Conservation (phyloP, 2,329 filamentous ascomycete genomes). For the Fusarium bactridioides region DNA sequence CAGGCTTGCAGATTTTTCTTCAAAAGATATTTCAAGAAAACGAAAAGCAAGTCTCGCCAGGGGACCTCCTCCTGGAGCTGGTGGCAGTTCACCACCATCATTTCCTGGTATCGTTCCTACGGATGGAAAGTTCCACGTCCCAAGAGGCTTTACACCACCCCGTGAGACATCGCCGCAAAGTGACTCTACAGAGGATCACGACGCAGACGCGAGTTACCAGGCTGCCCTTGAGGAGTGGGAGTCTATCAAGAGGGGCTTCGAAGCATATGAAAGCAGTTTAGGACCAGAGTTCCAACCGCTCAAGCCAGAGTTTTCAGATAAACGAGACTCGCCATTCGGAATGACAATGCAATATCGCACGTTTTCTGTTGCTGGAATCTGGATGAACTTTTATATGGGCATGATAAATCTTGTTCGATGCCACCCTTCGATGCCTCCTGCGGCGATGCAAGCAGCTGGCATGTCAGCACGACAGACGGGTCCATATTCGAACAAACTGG, state of each 20-base stretch:
- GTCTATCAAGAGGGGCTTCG: slow-evolving; percentile 74
- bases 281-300: slow-evolving; percentile 81
- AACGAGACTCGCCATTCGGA: slow-evolving; percentile 77
- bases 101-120: slow-evolving; percentile 66
- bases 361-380: slow-evolving; percentile 86
- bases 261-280: slow-evolving; percentile 69
- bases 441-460: slow-evolving; percentile 86
- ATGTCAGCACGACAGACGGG: slow-evolving; percentile 78
- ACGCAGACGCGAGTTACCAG: slow-evolving; percentile 71
- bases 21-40: slow-evolving; percentile 81
- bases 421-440: slow-evolving; percentile 90
- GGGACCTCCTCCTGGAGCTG: slow-evolving; percentile 41
- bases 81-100: slow-evolving; percentile 48
- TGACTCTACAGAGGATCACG: slow-evolving; percentile 58
- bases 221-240: slow-evolving; percentile 82
- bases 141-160: slow-evolving; percentile 64
- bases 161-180: slow-evolving; percentile 53
- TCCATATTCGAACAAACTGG: slow-evolving; percentile 75
- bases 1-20: slow-evolving; percentile 79
- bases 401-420: slow-evolving; percentile 82
- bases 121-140: slow-evolving; percentile 57
- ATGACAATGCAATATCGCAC: slow-evolving; percentile 82
- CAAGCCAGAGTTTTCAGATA: slow-evolving; percentile 70
- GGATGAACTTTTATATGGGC: slow-evolving; percentile 87
- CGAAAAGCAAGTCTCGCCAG: slow-evolving; percentile 61